These are phyloP conservation scores for Blastobotrys illinoisensis DNA, from an alignment of 1,139 yeast genomes.

Conservation along the genomic window DNA sequence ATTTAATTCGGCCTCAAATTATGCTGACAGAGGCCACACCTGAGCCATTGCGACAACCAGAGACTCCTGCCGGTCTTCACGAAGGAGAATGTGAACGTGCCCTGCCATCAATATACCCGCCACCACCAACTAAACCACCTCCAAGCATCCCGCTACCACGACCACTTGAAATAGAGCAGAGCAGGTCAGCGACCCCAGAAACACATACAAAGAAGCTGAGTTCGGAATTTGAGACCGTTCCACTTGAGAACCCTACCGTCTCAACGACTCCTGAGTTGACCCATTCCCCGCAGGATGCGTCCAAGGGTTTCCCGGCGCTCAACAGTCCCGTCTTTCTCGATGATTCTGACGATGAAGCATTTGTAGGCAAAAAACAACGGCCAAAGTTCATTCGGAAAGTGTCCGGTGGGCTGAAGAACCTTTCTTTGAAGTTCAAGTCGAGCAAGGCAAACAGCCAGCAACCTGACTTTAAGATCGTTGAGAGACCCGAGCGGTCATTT, in stretches of 20 bases:
- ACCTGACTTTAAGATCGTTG: neutral
- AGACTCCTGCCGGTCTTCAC: neutral
- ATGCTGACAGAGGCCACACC: neutral
- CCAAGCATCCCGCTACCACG: neutral
- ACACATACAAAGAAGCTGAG: neutral
- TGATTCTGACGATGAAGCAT: conserved; percentile 4
- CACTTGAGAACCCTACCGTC: conserved; percentile 8
- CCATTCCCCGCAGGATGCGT: conserved; percentile 10
- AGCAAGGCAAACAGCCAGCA: conserved; percentile 6
- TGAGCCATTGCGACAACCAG: neutral
- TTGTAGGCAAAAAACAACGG: conserved; percentile 1
- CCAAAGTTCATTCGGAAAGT: conserved; percentile 16
- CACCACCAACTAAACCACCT: neutral
- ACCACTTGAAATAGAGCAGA: neutral
- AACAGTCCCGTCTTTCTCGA: conserved; percentile 8
- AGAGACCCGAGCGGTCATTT: neutral
- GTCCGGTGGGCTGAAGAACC: conserved; percentile 17
- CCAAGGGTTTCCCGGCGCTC: neutral
- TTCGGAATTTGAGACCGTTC: conserved; percentile 30
- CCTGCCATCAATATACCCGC: neutral
- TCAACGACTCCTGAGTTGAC: conserved; percentile 6
- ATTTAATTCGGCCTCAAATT: neutral
- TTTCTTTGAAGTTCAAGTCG: conserved; percentile 10
- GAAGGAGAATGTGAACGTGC: neutral
- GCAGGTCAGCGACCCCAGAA: neutral